Evolutionary conservation across 2,329 filamentous ascomycete genomes (phyloP), one percentile per base, ranked within the genome.

Genomic region (Rhynchosporium secalis): DNA sequence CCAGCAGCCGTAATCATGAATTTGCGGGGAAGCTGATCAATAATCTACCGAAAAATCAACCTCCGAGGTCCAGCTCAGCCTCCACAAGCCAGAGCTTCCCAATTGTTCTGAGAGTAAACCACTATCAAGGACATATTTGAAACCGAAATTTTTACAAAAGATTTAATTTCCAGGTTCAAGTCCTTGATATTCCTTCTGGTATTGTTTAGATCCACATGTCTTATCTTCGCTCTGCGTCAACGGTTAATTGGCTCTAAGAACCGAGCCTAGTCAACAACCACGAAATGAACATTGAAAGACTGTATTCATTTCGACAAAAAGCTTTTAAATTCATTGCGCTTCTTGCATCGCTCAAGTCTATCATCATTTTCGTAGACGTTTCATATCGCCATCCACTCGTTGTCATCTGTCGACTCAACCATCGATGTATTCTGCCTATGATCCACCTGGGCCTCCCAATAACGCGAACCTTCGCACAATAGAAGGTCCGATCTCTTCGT

Each of bases 391-490:
- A 56, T 56, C 41, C 31, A 46, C 31, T 56, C 28, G 20, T 26
- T 31, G 13, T 33, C 12, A 20, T 56, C 40, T 28, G 9, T 41
- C 15, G 7, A 26, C 26, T 20, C 36, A 40, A 15, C 40, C 12
- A 10, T 46, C 45, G 15, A n/a, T 36, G 8, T 40, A 7, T 26
- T 38, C 20, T 20, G 52, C 13, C 60, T 68, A 92, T 71, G 89
- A 89, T 72, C 89, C 90, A 55, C 93, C 94, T 10, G 95, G 95
- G 28, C 94, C 95, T 75, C 95, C 95, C 67, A 98, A 81, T 68
- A 98, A 83, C 67, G 93, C 94, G 77, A 98, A 98, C 79, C 94
- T 88, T 77, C 94, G 86, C 64, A 97, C 94, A 77, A 97, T 98
- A 75, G 92, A 93, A 15, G 94, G 94, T 20, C 95, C 71, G 58